These are phyloP conservation scores for Yamadazyma sp. DNA, from an alignment of 805 yeast species.

Conservation along the genomic window DNA sequence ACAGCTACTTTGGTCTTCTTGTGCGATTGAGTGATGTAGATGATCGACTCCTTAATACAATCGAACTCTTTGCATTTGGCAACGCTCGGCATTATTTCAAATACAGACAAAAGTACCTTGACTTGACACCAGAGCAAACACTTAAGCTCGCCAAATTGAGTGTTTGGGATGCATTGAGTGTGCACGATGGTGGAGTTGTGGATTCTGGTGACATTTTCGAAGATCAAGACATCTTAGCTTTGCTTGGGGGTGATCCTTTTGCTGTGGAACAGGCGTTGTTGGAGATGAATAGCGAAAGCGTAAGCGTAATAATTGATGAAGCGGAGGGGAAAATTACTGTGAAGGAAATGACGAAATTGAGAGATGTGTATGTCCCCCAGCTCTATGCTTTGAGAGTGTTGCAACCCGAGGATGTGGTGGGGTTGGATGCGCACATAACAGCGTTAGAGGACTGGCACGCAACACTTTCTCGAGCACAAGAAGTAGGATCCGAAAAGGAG, in stretches of 20 bases:
- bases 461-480: no score
- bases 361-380: slow-evolving; percentile 34
- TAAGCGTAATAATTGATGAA: slow-evolving; percentile 25
- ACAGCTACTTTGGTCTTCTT: slow-evolving; percentile 4
- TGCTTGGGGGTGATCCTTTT: slow-evolving; percentile 4
- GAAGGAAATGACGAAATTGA: slow-evolving; percentile 17
- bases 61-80: slow-evolving; percentile 43
- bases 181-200: slow-evolving; percentile 12
- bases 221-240: slow-evolving; percentile 3
- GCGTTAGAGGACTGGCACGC: slow-evolving; percentile 14
- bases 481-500: no score
- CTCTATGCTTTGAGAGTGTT: slow-evolving; percentile 24
- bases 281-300: slow-evolving; percentile 12
- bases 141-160: slow-evolving; percentile 30
- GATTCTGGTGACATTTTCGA: slow-evolving; percentile 17
- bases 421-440: slow-evolving; percentile 19
- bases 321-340: slow-evolving; percentile 19
- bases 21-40: no score
- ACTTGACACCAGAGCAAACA: slow-evolving; percentile 15
- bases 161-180: slow-evolving; percentile 20
- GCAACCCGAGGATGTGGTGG: slow-evolving; percentile 17
- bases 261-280: slow-evolving; percentile 12
- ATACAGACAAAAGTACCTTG: slow-evolving; percentile 18
- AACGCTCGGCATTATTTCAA: slow-evolving; percentile 24
- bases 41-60: slow-evolving; percentile 2